These are phyloP conservation scores for Leccinum boreale DNA, from an alignment of 768 basidiomycete genomes.

Conservation along the genomic window DNA sequence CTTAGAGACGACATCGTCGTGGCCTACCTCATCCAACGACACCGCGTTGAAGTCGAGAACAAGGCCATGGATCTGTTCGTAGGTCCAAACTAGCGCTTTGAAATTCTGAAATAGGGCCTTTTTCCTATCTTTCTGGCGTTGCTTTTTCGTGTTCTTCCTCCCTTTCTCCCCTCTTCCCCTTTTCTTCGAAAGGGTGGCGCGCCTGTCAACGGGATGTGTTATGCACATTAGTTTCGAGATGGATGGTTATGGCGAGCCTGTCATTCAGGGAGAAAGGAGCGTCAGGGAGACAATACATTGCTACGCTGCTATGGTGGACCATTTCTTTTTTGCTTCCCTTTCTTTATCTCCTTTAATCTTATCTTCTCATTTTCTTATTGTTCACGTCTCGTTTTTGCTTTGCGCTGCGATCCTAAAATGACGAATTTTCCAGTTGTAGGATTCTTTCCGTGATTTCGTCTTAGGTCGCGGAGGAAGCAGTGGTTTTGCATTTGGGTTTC, in stretches of 20 bases:
- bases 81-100: constrained; percentile 11
- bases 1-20: constrained; percentile 30
- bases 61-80: constrained; percentile 26
- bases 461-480: not conserved
- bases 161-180: not conserved
- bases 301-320: not conserved
- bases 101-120: not conserved
- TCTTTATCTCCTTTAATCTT: not conserved
- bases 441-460: not conserved
- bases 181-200: not conserved
- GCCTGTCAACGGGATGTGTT: not conserved
- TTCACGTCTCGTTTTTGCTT: not conserved
- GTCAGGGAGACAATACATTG: not conserved
- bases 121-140: not conserved
- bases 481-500: not conserved
- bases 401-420: not conserved
- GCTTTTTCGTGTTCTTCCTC: not conserved
- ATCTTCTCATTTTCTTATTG: not conserved
- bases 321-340: not conserved
- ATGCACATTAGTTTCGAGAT: not conserved
- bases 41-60: constrained; percentile 23
- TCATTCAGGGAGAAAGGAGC: not conserved
- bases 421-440: not conserved
- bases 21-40: constrained; percentile 27
- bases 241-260: not conserved